These are phyloP conservation scores for Calocybe gangraenosa DNA, from an alignment of 768 basidiomycete species.

Conservation along the genomic window DNA sequence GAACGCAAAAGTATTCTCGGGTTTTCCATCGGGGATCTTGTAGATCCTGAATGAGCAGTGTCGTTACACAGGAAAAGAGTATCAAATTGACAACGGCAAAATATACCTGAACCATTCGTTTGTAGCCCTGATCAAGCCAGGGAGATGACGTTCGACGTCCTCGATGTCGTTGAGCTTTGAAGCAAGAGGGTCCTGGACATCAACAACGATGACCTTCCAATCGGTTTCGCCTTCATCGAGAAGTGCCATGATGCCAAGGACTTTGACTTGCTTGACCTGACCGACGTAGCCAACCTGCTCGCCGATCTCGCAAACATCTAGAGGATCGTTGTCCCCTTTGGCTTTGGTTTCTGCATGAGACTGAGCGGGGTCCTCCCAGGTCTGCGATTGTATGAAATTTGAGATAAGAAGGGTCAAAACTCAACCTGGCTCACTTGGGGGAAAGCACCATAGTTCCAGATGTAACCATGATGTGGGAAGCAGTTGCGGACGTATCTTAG, in stretches of 20 bases:
- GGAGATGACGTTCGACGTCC: slow-evolving; percentile 97
- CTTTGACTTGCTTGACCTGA: slow-evolving; percentile 99
- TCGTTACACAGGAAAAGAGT: neutral
- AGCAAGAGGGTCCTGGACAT: slow-evolving; percentile 92
- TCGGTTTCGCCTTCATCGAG: slow-evolving; percentile 99
- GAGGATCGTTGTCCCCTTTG: slow-evolving; percentile 97
- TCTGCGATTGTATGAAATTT: slow-evolving; percentile 42
- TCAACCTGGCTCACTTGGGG: slow-evolving; percentile 64
- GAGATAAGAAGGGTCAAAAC: slow-evolving; percentile 1
- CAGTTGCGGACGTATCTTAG: slow-evolving; percentile 98
- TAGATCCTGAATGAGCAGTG: slow-evolving; percentile 59
- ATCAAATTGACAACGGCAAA: slow-evolving; percentile 3
- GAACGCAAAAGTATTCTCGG: slow-evolving; percentile 98
- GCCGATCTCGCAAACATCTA: slow-evolving; percentile 99
- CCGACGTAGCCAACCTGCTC: slow-evolving; percentile 97
- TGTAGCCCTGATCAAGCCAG: slow-evolving; percentile 93
- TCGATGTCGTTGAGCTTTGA: slow-evolving; percentile 97
- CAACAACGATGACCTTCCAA: slow-evolving; percentile 99
- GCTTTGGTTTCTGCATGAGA: slow-evolving; percentile 97
- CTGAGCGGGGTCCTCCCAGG: slow-evolving; percentile 93
- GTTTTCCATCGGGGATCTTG: slow-evolving; percentile 95
- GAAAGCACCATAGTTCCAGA: slow-evolving; percentile 99
- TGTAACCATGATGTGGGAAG: slow-evolving; percentile 99
- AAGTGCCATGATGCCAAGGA: slow-evolving; percentile 99
- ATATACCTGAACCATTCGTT: slow-evolving; percentile 97